Evolutionary conservation across 139 green algal genomes (phyloP), one percentile per base, ranked within the genome.

Genomic region (Chlamydomonas applanata): DNA sequence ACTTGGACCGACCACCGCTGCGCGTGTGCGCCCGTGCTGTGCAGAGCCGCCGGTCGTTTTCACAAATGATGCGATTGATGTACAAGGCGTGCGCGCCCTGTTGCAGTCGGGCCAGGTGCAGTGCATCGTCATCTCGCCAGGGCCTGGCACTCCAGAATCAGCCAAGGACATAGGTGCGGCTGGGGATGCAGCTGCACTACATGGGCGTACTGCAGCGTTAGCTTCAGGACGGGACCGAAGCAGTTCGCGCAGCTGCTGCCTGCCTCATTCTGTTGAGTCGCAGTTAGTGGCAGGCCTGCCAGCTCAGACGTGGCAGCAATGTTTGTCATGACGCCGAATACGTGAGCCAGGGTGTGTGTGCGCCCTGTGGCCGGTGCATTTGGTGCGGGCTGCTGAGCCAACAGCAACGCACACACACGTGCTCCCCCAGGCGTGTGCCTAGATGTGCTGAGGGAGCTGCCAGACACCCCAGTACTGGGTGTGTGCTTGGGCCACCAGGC

Each of bases 401-500:
- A 25, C 29, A 13, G 24, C 17, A 19, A 11, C 40, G 40, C 40
- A 49, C 11, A 7, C 7, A 49, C 40, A 19, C 11, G 40, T 49
- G 70, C n/a, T n/a, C n/a, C n/a, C n/a, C n/a, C 85, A 96, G 93
- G 93, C n/a, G 75, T 98, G 13, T 97, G 90, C 74, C 14, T 87
- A 27, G 78, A 84, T 3, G 73, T 97, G 13, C 79, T 97, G 40
- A 62, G 69, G 9, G 52, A 82, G 0, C 74, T 84, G 30, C 44
- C 72, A 7, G 59, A 88, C 46, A 67, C 96, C 2, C 96, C 96
- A 4, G 85, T 98, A 0, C 89, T 99, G 24, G 96, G 96, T 19
- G 95, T 99, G 19, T 99, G 96, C 84, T 82, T 99, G 56, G 96
- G 96, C 5, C 94, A 98, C 73, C 95, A 99, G 69, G 91, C 93